Percentiles rank a stretch among this genome's conserved stretches.
phyloP scores from a whole-genome alignment of 163 green algal genomes.

The Chlamydomonas reinhardtii region DNA sequence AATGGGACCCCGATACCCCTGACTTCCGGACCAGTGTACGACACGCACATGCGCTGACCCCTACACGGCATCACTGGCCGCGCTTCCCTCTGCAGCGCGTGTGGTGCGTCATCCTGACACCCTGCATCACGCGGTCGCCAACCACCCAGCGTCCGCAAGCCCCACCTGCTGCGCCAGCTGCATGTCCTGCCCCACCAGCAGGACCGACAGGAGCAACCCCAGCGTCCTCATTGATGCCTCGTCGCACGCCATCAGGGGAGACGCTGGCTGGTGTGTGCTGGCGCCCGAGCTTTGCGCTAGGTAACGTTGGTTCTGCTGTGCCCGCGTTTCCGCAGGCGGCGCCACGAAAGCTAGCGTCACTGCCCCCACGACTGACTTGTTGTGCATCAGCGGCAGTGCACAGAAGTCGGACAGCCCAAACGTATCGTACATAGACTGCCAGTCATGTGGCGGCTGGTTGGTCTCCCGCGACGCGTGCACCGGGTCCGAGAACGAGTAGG shows the following conservation, averaged over 20 bases:
- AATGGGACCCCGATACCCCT: too few species aligned
- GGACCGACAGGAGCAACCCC: slow-evolving; percentile 24
- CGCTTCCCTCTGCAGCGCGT: too few species aligned
- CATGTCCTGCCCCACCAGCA: slow-evolving; percentile 23
- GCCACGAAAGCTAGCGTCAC: slow-evolving; percentile 3
- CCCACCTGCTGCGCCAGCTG: slow-evolving; percentile 30
- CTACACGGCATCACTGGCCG: too few species aligned
- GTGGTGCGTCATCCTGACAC: too few species aligned
- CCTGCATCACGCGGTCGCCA: too few species aligned
- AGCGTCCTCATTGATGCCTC: slow-evolving; percentile 22
- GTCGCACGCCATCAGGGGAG: slow-evolving; percentile 10
- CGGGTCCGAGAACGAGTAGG: slow-evolving; percentile 32
- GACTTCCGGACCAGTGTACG: too few species aligned
- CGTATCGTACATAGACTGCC: slow-evolving; percentile 10
- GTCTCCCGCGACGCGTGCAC: background rate
- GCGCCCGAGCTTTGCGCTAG: background rate
- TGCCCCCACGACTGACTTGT: slow-evolving; percentile 20
- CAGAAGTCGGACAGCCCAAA: slow-evolving; percentile 24
- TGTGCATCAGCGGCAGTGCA: slow-evolving; percentile 18
- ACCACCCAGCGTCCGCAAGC: too few species aligned
- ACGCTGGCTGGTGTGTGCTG: background rate
- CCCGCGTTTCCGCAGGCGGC: background rate
- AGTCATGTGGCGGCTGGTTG: slow-evolving; percentile 41
- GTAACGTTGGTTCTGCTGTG: background rate
- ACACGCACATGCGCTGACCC: too few species aligned